Percentiles rank a stretch among this genome's conserved stretches.
These are phyloP conservation scores for Aspergillus candidus DNA, from an alignment of 2,329 filamentous ascomycete genomes.

Conservation along the genomic window DNA sequence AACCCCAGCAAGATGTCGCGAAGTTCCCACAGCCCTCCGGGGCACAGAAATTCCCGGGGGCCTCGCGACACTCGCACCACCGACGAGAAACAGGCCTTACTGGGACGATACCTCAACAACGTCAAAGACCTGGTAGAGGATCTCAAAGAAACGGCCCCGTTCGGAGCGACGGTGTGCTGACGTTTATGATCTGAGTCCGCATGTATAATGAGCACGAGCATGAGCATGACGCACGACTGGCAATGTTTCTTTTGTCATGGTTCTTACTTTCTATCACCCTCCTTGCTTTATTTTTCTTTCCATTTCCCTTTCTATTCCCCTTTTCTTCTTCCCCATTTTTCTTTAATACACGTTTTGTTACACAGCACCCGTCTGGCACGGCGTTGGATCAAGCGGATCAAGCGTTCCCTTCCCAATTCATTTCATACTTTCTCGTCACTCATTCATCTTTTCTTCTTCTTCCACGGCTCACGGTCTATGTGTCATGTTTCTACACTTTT, in stretches of 20 bases:
- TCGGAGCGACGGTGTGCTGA: slow-evolving; percentile 49
- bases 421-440: slow-evolving; percentile 7
- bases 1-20: slow-evolving; percentile 62
- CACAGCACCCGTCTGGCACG: slow-evolving; percentile 12
- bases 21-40: slow-evolving; percentile 27
- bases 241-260: slow-evolving; percentile 10
- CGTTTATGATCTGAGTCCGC: slow-evolving; percentile 9
- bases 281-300: slow-evolving; percentile 6
- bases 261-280: slow-evolving; percentile 6
- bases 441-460: slow-evolving; percentile 6
- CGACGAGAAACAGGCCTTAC: slow-evolving; percentile 72
- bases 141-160: slow-evolving; percentile 70
- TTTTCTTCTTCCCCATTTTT: slow-evolving; percentile 8
- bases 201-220: slow-evolving; percentile 18
- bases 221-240: slow-evolving; percentile 17
- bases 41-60: slow-evolving; percentile 19
- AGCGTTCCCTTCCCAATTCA: slow-evolving; percentile 4
- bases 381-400: slow-evolving; percentile 5
- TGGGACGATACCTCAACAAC: slow-evolving; percentile 72
- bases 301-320: slow-evolving; percentile 9
- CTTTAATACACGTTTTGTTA: no score
- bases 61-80: slow-evolving; percentile 55
- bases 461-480: slow-evolving; percentile 18
- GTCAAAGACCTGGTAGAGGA: slow-evolving; percentile 82
- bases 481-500: slow-evolving; percentile 17